Evolutionary conservation across 805 yeast species (phyloP), one percentile per base, ranked within the genome.

Genomic region (Ogataea nonfermentans): DNA sequence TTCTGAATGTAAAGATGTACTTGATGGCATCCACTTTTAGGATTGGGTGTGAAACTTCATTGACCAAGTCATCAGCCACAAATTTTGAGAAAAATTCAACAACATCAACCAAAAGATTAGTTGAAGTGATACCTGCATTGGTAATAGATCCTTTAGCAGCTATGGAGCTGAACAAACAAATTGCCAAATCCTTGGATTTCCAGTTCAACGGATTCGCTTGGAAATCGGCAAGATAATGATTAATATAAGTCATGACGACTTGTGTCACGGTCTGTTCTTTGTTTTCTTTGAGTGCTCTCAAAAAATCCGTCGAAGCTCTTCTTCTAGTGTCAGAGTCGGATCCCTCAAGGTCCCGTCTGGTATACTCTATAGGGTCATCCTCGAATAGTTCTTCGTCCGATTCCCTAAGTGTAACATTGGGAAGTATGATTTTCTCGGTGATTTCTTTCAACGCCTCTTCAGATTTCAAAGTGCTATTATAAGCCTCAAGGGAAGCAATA

Each of bases 321-420:
- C 97, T 76, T 63, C 99, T 78, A 1, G 96, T 83, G 56, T 90
- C 98, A 10, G 84, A 76, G 59, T 91, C 98, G 0, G 95, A 81
- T 5, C 98, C 98, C 64, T 95, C 99, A 32, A 95, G 70, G 62
- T 93, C 99, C 46, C 95, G 75, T 55, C 98, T 76, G 14, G 90
- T 90, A 58, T 74, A 93, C 54, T 87, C 95, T 39, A 93, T 83
- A 25, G 99, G 99, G 58, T 93, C 99, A 63, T 93, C 99, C 63
- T 93, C 99, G 61, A 93, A 91, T 46, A 82, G 63, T 62, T 95
- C 99, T 55, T 87, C 88, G 58, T 93, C 99, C 2, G 84, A 72
- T 41, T 84, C 91, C 55, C 98, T 79, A 44, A 93, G 73, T 9
- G 81, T 75, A 52, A 90, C 79, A 60, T 93, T 93, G 26, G 99